phyloP scores from a whole-genome alignment of 2,329 filamentous ascomycete genomes.

The Sarocladium oryzae region DNA sequence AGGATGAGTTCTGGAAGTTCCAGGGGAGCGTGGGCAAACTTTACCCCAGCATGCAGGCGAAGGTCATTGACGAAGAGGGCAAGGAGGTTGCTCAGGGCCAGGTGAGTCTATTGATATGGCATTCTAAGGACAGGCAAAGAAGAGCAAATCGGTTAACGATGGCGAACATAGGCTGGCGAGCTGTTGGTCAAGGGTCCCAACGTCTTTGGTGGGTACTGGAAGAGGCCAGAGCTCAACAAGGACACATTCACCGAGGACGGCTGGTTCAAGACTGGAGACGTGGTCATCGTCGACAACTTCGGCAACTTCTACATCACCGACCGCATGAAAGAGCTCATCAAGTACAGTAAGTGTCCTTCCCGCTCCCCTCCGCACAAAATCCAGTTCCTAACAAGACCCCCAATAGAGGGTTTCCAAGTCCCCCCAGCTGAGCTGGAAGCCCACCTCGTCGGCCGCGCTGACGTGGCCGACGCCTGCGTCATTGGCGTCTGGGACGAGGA shows the following conservation, averaged over 20 bases:
- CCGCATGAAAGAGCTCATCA: constrained; percentile 63
- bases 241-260: constrained; percentile 70
- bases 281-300: constrained; percentile 69
- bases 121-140: too few relatives aligned
- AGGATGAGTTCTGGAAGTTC: constrained; percentile 68
- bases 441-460: constrained; percentile 35
- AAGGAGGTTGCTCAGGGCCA: constrained; percentile 48
- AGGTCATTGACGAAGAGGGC: constrained; percentile 63
- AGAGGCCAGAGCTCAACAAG: constrained; percentile 62
- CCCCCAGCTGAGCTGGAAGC: constrained; percentile 60
- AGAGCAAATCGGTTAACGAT: too few relatives aligned
- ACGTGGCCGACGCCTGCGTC: constrained; percentile 55
- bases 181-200: constrained; percentile 76
- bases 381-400: too few relatives aligned
- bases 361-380: not conserved
- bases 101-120: constrained; percentile 20
- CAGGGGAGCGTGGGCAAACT: constrained; percentile 75
- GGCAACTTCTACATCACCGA: constrained; percentile 90
- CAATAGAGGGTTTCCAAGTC: constrained; percentile 58
- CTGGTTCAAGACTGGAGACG: constrained; percentile 87
- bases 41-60: constrained; percentile 72
- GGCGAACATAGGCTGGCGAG: constrained; percentile 50
- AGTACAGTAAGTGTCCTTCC: constrained; percentile 37
- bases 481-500: constrained; percentile 52
- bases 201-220: constrained; percentile 71